Percentiles rank a stretch among this genome's conserved stretches.
phyloP scores from a whole-genome alignment of 2,329 filamentous ascomycete species.

The Colletotrichum sansevieriae region DNA sequence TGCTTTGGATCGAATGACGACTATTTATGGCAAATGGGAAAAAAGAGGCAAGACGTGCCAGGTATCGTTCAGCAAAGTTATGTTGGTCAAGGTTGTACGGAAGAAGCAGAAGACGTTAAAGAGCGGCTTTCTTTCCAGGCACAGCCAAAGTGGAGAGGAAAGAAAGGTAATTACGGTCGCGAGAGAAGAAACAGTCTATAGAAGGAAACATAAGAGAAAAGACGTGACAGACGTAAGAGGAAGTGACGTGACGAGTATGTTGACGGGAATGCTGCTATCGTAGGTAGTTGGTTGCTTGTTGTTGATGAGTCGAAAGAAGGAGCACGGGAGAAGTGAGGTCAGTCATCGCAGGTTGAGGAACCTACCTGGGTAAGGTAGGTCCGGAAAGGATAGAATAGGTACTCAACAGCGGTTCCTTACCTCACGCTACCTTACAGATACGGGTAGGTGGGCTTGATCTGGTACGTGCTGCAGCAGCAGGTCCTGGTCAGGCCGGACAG shows the following conservation, averaged over 20 bases:
- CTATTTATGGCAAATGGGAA: conserved; percentile 17
- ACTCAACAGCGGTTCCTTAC: not conserved
- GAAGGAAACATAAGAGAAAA: conserved; percentile 40
- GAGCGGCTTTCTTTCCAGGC: conserved; percentile 40
- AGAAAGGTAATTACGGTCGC: conserved; percentile 25
- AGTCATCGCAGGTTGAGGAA: conserved; percentile 30
- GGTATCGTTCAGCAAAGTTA: conserved; percentile 10
- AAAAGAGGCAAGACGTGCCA: conserved; percentile 19
- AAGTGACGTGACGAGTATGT: conserved; percentile 40
- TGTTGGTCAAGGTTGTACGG: conserved; percentile 37
- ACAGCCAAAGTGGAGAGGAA: conserved; percentile 38
- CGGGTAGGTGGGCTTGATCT: conserved; percentile 24
- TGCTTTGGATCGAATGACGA: conserved; percentile 24
- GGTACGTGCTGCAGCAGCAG: conserved; percentile 38
- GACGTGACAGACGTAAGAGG: conserved; percentile 33
- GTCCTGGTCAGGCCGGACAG: conserved; percentile 23
- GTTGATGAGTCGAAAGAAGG: conserved; percentile 40
- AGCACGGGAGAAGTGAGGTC: conserved; percentile 38
- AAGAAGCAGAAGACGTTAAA: conserved; percentile 34
- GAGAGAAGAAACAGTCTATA: conserved; percentile 33
- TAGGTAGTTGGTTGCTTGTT: conserved; percentile 33
- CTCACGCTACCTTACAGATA: not conserved
- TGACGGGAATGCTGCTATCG: conserved; percentile 39
- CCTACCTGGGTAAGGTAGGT: conserved; percentile 27
- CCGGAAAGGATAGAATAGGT: not conserved